Percentiles rank a stretch among this genome's conserved stretches.
phyloP scores from a whole-genome alignment of 78 protist genomes.

The Cyanophora paradoxa region DNA sequence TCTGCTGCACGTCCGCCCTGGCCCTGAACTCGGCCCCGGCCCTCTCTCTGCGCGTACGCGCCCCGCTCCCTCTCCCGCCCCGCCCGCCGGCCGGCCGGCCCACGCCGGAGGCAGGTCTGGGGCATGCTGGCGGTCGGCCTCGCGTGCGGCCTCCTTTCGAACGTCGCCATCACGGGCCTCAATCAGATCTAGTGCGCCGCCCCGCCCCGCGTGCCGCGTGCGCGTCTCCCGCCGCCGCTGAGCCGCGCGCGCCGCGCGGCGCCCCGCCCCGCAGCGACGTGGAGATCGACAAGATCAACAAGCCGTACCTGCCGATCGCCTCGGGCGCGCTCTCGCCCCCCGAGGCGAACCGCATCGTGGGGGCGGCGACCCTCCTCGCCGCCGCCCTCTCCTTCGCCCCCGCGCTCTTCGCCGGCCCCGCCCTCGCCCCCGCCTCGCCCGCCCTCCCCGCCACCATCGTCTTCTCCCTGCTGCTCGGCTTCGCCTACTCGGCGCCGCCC shows the following conservation, averaged over 20 bases:
- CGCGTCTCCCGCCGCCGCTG: neutral
- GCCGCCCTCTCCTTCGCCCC: neutral
- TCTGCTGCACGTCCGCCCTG: neutral
- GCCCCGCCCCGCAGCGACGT: constrained; percentile 9
- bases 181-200: neutral
- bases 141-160: neutral
- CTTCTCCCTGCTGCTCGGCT: constrained; percentile 9
- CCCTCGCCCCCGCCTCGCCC: neutral
- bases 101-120: too few species aligned
- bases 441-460: neutral
- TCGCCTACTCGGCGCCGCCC: constrained; percentile 24
- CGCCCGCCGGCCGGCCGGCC: neutral
- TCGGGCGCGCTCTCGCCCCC: constrained; percentile 10
- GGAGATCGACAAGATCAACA: constrained; percentile 32
- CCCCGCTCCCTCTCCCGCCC: neutral
- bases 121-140: neutral
- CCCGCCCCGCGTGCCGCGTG: neutral
- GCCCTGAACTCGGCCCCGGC: neutral
- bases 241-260: neutral
- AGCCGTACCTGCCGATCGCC: constrained; percentile 48
- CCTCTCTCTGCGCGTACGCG: neutral
- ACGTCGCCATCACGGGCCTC: constrained; percentile 19
- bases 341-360: too few species aligned
- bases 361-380: too few species aligned
- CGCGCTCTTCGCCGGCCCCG: neutral